Base-by-base conservation (phyloP, 352 stramenopile genomes). In the Pythium dissimile region DNA sequence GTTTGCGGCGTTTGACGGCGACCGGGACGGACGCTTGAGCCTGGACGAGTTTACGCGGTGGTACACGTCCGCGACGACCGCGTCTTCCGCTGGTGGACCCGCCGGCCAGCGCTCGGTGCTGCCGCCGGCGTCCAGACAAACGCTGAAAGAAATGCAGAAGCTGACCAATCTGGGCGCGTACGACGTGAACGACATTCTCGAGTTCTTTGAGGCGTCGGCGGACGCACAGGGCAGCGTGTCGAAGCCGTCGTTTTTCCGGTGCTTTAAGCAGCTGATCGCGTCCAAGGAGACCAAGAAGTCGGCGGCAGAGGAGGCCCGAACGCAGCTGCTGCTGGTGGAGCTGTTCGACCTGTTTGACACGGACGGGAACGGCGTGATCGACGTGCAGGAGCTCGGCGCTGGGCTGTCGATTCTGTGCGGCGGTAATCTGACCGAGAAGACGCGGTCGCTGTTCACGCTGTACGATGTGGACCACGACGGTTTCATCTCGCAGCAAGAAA, bases 341-440 rank as follows among this genome's bases (percentile, higher is more conserved):
- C 68, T 94, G 8, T 95, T 92, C 46, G 71, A 82, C 16, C 48
- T 94, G 3, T 96, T 96, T 64, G 87, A 96, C 37, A 69, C 73
- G 0, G 78, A 97, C 38, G 65, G 64, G 15, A 89, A 95, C 67
- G 87, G 84, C 4, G 59, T 71, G 4, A 85, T 97, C n/a, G 86
- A 95, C 52, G 79, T 89, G 1, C 79, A 89, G 44, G 88, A 97
- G 49, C 77, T 97, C 11, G 81, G 80, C 32, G 80, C 84, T 18
- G 88, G 87, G 4, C 67, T 97, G 20, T 94, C 82, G n/a, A 89
- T 97, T 61, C 65, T 96, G 4, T 96, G 87, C 54, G 84, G 87
- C 4, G 88, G 85, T 28, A 86, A 74, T 55, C 51, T 73, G 13
- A 59, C 77, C 10, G 82, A 95, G 56, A 89, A 89, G 59, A 77